Conservation (phyloP, 2,329 filamentous ascomycete species). For the Podosphaera xanthii region DNA sequence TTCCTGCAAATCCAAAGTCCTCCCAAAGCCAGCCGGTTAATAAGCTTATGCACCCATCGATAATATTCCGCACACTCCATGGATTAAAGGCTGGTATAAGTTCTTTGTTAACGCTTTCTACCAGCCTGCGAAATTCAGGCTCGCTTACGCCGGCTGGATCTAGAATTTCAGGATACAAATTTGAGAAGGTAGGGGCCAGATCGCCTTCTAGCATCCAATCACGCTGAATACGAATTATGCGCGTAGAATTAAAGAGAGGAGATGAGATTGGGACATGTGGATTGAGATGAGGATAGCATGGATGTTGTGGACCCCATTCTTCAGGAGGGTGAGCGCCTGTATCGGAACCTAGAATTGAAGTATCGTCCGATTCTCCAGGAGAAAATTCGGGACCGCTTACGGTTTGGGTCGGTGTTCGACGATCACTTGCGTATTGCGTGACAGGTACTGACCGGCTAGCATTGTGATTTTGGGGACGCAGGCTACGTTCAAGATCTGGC, state of each 20-base stretch:
- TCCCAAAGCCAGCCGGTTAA: slow-evolving; percentile 91
- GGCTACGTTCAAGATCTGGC: slow-evolving; percentile 14
- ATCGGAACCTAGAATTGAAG: slow-evolving; percentile 15
- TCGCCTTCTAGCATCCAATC: slow-evolving; percentile 87
- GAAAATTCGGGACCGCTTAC: slow-evolving; percentile 15
- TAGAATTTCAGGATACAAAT: slow-evolving; percentile 87
- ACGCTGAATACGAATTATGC: slow-evolving; percentile 73
- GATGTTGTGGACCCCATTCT: slow-evolving; percentile 82
- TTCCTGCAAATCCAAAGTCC: slow-evolving; percentile 53
- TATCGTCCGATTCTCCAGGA: slow-evolving; percentile 16
- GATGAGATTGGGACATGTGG: slow-evolving; percentile 68
- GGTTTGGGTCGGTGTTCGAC: slow-evolving; percentile 8
- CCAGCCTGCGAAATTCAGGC: slow-evolving; percentile 60
- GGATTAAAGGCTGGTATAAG: slow-evolving; percentile 62
- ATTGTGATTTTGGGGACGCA: slow-evolving; percentile 4
- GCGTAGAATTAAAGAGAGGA: slow-evolving; percentile 50
- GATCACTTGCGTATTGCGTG: slow-evolving; percentile 10
- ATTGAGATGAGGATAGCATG: slow-evolving; percentile 84
- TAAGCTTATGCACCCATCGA: slow-evolving; percentile 60
- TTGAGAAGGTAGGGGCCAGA: slow-evolving; percentile 77
- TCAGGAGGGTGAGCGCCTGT: slow-evolving; percentile 31
- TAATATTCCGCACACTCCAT: slow-evolving; percentile 48
- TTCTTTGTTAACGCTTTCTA: slow-evolving; percentile 62
- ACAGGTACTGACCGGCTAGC: slow-evolving; percentile 9
- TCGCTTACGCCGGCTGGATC: slow-evolving; percentile 65